Percentiles rank a stretch among this genome's conserved stretches.
Evolutionary conservation across 2,329 filamentous ascomycete genomes (phyloP).

Genomic region (Biscogniauxia sp.): DNA sequence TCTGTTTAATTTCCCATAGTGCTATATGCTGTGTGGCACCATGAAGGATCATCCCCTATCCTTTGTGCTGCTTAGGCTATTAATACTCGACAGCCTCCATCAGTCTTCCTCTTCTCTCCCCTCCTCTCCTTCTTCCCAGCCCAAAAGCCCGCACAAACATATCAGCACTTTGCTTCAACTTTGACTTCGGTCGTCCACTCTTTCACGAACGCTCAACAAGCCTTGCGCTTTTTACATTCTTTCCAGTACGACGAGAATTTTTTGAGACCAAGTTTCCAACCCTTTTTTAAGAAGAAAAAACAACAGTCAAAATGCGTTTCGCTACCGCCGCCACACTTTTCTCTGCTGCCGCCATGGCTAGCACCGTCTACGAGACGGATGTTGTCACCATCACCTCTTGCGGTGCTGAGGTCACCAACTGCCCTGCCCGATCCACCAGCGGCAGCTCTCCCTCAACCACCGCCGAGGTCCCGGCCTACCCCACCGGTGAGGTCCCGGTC

Average conservation of each 20-base stretch:
- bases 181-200: conserved; percentile 61
- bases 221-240: conserved; percentile 34
- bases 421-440: conserved; percentile 48
- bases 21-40: conserved; percentile 6
- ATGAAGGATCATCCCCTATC: conserved; percentile 27
- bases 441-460: conserved; percentile 39
- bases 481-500: conserved; percentile 40
- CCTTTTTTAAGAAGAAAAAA: conserved; percentile 28
- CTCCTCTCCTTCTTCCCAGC: conserved; percentile 39
- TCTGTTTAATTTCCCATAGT: conserved; percentile 33
- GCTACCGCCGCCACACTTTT: conserved; percentile 50
- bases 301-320: conserved; percentile 62
- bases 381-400: conserved; percentile 62
- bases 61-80: conserved; percentile 36
- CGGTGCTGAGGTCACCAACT: conserved; percentile 60
- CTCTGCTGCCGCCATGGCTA: conserved; percentile 44
- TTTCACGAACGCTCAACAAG: conserved; percentile 38
- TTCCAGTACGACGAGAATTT: conserved; percentile 24
- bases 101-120: conserved; percentile 9
- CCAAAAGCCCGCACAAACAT: conserved; percentile 42
- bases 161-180: conserved; percentile 39
- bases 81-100: conserved; percentile 45
- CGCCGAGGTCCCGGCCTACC: conserved; percentile 23
- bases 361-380: conserved; percentile 56
- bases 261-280: conserved; percentile 28